Conservation (phyloP, 2,329 filamentous ascomycete genomes). For the Harringtonia lauricola region DNA sequence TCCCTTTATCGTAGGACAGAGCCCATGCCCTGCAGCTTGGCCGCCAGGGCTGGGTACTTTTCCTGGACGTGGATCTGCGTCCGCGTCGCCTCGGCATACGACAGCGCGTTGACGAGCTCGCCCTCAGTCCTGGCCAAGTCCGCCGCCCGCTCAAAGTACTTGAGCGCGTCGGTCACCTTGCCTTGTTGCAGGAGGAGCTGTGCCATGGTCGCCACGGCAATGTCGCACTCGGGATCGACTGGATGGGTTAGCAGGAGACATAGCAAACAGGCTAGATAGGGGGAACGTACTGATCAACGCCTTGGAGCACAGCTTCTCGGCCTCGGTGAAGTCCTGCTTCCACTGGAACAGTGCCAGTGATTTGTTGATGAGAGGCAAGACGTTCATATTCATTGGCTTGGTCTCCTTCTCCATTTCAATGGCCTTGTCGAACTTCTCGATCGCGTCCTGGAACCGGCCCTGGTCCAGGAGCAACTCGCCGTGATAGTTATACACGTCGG, state of each 20-base stretch:
- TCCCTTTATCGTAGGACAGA: constrained; percentile 16
- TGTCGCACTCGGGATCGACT: constrained; percentile 98
- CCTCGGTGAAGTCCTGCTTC: constrained; percentile 92
- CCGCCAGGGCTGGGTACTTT: constrained; percentile 72
- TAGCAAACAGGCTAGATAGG: neutral
- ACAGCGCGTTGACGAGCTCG: constrained; percentile 92
- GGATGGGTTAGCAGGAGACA: constrained; percentile 21
- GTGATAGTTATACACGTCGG: constrained; percentile 99
- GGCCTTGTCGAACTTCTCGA: constrained; percentile 97
- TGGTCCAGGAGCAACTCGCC: constrained; percentile 95
- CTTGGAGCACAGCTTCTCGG: constrained; percentile 94
- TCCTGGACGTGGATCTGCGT: constrained; percentile 90
- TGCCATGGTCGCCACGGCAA: constrained; percentile 96
- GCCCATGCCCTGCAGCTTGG: constrained; percentile 52
- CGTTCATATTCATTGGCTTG: constrained; percentile 94
- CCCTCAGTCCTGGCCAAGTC: constrained; percentile 90
- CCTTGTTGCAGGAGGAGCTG: constrained; percentile 95
- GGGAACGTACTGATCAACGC: constrained; percentile 69
- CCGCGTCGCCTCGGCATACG: constrained; percentile 91
- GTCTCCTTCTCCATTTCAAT: constrained; percentile 96
- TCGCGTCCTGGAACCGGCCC: constrained; percentile 87
- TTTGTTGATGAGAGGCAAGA: constrained; percentile 96
- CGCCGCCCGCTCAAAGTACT: constrained; percentile 93
- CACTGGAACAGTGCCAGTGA: constrained; percentile 94
- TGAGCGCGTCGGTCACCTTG: constrained; percentile 88